Conservation (phyloP, 257 asterid species). For the Fraxinus anomala region DNA sequence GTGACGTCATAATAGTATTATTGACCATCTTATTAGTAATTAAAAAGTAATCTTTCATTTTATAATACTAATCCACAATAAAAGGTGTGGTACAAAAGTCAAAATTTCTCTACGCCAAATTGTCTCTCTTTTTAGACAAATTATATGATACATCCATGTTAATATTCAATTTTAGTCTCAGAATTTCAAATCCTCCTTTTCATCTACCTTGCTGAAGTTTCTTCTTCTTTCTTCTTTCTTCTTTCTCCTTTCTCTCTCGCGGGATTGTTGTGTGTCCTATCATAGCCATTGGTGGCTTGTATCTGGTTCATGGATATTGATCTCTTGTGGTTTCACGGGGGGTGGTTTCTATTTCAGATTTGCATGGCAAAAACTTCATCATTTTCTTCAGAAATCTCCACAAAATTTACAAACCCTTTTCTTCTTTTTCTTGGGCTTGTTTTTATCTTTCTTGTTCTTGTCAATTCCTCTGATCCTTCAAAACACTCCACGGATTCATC, state of each 20-base stretch:
- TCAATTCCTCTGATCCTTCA: slow-evolving; percentile 26
- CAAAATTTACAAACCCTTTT: slow-evolving; percentile 21
- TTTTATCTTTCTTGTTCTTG: slow-evolving; percentile 28
- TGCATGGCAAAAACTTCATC: slow-evolving; percentile 40
- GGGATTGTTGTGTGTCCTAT: not conserved
- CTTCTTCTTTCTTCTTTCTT: not conserved
- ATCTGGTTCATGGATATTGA: slow-evolving; percentile 33
- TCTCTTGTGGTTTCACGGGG: slow-evolving; percentile 26
- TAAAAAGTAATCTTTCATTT: not conserved
- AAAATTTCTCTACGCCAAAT: slow-evolving; percentile 1
- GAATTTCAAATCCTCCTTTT: slow-evolving; percentile 28
- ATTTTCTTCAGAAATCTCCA: slow-evolving; percentile 8
- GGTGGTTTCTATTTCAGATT: slow-evolving; percentile 23
- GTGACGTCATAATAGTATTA: not conserved
- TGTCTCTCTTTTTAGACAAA: slow-evolving; percentile 16
- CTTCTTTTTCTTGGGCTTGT: slow-evolving; percentile 27
- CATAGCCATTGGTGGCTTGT: not conserved
- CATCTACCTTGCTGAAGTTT: slow-evolving; percentile 4
- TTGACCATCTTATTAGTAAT: not conserved
- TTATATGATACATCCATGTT: slow-evolving; percentile 13
- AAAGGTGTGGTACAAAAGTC: slow-evolving; percentile 26
- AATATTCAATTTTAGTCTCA: slow-evolving; percentile 2
- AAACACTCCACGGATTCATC: slow-evolving; percentile 21
- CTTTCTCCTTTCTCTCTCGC: not conserved
- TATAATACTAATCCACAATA: not conserved